phyloP scores from a whole-genome alignment of 345 rosid genomes.

The Anastatica hierochuntica region DNA sequence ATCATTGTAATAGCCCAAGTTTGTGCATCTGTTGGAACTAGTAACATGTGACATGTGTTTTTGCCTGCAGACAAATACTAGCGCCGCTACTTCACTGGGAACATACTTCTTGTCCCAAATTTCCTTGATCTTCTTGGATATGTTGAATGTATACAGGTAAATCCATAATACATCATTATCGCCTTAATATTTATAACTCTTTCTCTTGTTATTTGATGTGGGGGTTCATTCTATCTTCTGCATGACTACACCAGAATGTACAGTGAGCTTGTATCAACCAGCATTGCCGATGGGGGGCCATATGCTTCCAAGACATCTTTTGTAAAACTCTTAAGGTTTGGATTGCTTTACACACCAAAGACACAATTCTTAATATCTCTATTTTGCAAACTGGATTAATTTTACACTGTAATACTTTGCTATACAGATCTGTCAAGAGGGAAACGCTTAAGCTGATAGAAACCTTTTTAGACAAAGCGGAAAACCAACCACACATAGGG shows the following conservation, averaged over 20 bases:
- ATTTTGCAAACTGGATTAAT: slow-evolving; percentile 10
- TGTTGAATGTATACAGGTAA: slow-evolving; percentile 98
- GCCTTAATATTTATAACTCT: neutral
- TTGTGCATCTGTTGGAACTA: slow-evolving; percentile 8
- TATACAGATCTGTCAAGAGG: slow-evolving; percentile 88
- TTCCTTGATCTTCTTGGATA: slow-evolving; percentile 85
- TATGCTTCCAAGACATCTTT: slow-evolving; percentile 79
- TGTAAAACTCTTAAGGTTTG: slow-evolving; percentile 86
- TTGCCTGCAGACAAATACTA: slow-evolving; percentile 84
- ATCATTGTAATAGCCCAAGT: neutral
- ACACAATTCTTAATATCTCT: neutral
- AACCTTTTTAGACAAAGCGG: slow-evolving; percentile 99
- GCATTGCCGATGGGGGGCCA: slow-evolving; percentile 90
- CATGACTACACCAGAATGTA: slow-evolving; percentile 72
- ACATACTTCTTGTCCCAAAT: slow-evolving; percentile 84
- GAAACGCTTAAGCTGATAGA: slow-evolving; percentile 96
- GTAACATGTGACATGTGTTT: slow-evolving; percentile 12
- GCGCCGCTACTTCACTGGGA: slow-evolving; percentile 91
- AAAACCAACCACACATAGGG: slow-evolving; percentile 92
- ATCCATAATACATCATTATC: neutral
- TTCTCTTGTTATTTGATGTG: slow-evolving; percentile 1
- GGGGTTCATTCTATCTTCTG: neutral
- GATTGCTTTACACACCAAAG: slow-evolving; percentile 5
- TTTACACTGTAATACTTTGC: slow-evolving; percentile 3
- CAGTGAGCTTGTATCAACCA: slow-evolving; percentile 95